Evolutionary conservation across 2,329 filamentous ascomycete species (phyloP).

Genomic region (Aspergillus sp.): DNA sequence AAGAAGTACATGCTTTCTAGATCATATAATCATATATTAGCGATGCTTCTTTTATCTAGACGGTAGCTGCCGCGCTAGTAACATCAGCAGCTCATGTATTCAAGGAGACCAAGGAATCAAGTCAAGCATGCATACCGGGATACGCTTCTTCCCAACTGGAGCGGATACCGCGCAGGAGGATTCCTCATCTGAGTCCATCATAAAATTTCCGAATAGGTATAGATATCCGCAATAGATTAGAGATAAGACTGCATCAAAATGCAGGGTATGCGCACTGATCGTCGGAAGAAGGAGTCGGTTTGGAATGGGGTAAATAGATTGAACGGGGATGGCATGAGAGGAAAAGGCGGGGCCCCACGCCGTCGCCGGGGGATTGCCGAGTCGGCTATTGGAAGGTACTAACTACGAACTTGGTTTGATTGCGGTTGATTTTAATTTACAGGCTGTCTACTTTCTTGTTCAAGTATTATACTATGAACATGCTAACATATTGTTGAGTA

Average conservation of each 20-base stretch:
- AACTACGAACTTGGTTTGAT: too few species aligned
- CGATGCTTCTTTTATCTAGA: too few species aligned
- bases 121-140: slow-evolving; percentile 29
- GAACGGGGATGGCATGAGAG: not conserved
- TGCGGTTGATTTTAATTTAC: too few species aligned
- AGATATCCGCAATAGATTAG: too few species aligned
- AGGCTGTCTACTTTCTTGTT: too few species aligned
- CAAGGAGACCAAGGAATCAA: too few species aligned
- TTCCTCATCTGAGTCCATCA: slow-evolving; percentile 26
- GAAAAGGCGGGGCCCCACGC: not conserved
- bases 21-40: too few species aligned
- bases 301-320: not conserved
- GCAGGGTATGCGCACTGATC: not conserved
- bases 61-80: too few species aligned
- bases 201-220: not conserved
- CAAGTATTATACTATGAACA: too few species aligned
- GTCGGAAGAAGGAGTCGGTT: not conserved
- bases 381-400: not conserved
- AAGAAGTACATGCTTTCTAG: slow-evolving; percentile 42
- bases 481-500: too few species aligned
- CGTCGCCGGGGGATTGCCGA: not conserved
- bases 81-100: too few species aligned
- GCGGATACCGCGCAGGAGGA: slow-evolving; percentile 23
- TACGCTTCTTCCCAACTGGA: slow-evolving; percentile 37
- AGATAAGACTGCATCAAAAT: not conserved